phyloP scores from a whole-genome alignment of 441 rosid genomes.

The Sinapis alba region DNA sequence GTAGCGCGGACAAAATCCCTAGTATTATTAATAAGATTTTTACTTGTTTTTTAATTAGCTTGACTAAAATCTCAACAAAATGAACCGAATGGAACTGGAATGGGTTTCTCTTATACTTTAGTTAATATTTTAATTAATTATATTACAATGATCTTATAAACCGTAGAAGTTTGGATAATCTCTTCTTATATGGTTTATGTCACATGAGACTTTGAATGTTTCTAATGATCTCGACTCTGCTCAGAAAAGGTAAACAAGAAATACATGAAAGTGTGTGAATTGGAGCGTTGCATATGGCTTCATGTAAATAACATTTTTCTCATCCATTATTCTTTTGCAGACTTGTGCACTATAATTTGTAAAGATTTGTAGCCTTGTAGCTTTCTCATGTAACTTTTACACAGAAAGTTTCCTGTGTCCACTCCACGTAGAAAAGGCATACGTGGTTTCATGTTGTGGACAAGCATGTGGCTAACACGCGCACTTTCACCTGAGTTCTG shows the following conservation, averaged over 20 bases:
- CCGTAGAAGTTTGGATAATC: neutral
- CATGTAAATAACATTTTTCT: constrained; percentile 20
- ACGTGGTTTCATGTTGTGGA: constrained; percentile 15
- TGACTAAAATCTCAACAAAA: neutral
- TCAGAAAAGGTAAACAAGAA: constrained; percentile 23
- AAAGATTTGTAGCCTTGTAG: constrained; percentile 14
- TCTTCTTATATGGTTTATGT: neutral
- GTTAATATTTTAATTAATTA: too few species aligned
- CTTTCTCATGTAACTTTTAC: constrained; percentile 15
- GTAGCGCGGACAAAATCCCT: too few species aligned
- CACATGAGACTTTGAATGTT: constrained; percentile 16
- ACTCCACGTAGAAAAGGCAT: constrained; percentile 27
- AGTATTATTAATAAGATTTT: neutral
- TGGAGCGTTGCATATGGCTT: constrained; percentile 35
- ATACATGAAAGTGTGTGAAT: constrained; percentile 12
- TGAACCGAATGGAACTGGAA: neutral
- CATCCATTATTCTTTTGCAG: constrained; percentile 34
- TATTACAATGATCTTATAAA: neutral
- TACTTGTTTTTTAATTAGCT: neutral
- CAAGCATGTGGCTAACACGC: constrained; percentile 34
- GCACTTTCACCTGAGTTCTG: constrained; percentile 25
- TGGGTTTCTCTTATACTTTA: neutral
- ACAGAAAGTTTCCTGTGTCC: constrained; percentile 18
- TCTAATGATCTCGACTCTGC: constrained; percentile 1
- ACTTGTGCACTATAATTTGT: neutral